Base-by-base conservation (phyloP, 2,329 filamentous ascomycete genomes). In the Golovinomyces cichoracearum region DNA sequence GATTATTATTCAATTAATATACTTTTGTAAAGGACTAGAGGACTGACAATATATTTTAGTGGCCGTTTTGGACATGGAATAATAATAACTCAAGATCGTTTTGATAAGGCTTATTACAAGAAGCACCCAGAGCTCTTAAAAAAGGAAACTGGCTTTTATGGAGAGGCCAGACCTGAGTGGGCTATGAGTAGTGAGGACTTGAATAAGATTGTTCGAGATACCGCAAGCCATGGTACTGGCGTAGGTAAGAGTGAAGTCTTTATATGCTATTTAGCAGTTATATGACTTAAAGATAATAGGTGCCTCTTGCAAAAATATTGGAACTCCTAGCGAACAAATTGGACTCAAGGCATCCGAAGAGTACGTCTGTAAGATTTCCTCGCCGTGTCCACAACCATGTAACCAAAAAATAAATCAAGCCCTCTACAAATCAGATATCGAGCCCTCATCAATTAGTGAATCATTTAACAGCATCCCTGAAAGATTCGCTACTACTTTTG, bases 81-180 rank as follows among this genome's bases (percentile, higher is more conserved):
- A 23, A 70, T 81, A 26, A 70, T 81, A 26, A 70, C 79, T 2
- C 74, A 76, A 50, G 83, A 92, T 64, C 83, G 80, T 60, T 82
- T 95, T 37, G 84, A 93, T 58, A 83, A 82, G 65, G 81, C 82
- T 23, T 94, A 93, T 72, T 92, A 90, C 60, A 76, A 84, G 57
- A 94, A 90, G 64, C 85, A 93, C 58, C 88, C 88, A 0, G 83
- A 94, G 55, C 68, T 80, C 26, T 70, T 73, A 49, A 76, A 80
- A 60, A 83, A 88, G 63, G 83, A 86, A 60, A 73, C 56, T 50
- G 56, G 57, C 38, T 70, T 72, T 53, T 79, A 80, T 48, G 68
- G 70, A 49, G 71, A 70, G 46, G 72, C 71, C 26, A 68, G 55
- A 48, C 54, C 75, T 46, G 81, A 90, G 60, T 92, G 80, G 66